Base-by-base conservation (phyloP, 805 yeast genomes). In the Teunomyces pallodes region DNA sequence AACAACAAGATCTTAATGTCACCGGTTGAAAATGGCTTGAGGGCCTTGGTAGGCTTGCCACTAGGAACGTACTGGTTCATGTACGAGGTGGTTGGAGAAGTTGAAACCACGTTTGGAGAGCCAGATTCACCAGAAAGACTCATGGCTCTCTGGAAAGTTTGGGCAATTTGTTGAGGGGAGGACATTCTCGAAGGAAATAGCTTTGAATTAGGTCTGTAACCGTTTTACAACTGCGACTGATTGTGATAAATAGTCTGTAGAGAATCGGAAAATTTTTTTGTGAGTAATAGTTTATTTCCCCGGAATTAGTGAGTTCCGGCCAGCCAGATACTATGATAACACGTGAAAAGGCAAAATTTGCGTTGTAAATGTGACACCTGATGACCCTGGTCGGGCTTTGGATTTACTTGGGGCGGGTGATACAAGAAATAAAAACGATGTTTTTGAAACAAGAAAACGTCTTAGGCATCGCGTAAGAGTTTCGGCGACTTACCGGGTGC, bases 1-100 rank as follows among this genome's bases (percentile, higher is more conserved):
- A 94, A 77, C 55, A 94, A 72, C 58, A 94, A 75, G 52, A 94
- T 87, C 75, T 91, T 92, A 73, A 92, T 86, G 65, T 94, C 99
- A 54, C 94, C 97, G 47, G 96, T 87, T 55, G 92, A 84, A 67
- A 92, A 94, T 16, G 99, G 99, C 73, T 92, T 94, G 64, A 94
- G 79, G 28, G 86, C 79, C 72, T 87, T 89, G 43, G 80, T 70
- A 33, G 80, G 75, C 57, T 81, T 83, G 45, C 74, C 70, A 48
- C 70, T 59, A 20, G 77, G 75, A 47, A 64, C 64, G 55, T 74
- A 76, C 54, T 82, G 83, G 56, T 74, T 77, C 74, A 86, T 69
- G 67, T 79, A 86, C 13, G 91, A 84, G 58, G 81, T 84, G n/a
- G 87, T 82, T 51, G 95, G 95, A 4, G 94, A 87, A 26, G 92